Base-by-base conservation (phyloP, 2,329 filamentous ascomycete species). In the Verticillium albo-atrum region DNA sequence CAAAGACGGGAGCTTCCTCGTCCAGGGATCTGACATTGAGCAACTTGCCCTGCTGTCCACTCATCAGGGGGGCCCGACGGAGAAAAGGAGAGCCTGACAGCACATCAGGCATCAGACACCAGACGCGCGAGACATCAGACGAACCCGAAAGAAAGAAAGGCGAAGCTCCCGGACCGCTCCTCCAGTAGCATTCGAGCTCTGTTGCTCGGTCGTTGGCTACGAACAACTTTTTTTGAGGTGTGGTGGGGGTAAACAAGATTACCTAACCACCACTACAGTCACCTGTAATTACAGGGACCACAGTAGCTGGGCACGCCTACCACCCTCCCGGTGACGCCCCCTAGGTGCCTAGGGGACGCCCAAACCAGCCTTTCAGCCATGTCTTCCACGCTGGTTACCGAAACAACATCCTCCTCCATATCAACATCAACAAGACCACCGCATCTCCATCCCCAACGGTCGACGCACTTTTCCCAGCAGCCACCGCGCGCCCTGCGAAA, bases 401-500 rank as follows among this genome's bases (percentile, higher is more conserved):
- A 57, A 27, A 57, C 55, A 57, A 57, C 55, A 52, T 52, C 42
- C 42, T 50, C 42, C 42, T 23, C 42, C 42, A 50, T 50, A 50
- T 50, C 55, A 57, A 51, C 55, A 57, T 34, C 54, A 55, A 37
- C 54, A 34, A 27, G 28, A 23, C 35, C 55, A 30, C 55, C 42
- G 20, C 55, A 60, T 56, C 60, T 60, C 60, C 60, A 55, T 62
- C 58, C 56, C 60, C 62, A 62, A 62, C 60, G 60, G 58, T 50
- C 42, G n/a, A 23, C 42, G 7, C 42, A 50, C 42, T 50, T 50
- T 37, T 37, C 35, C 15, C 42, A 23, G 42, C 62, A 62, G 57
- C 62, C 50, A 55, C 61, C 57, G 32, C 62, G 28, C 54, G 27
- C 37, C 58, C 72, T 81, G 63, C 75, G 80, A 68, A 76, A 76